phyloP scores from a whole-genome alignment of 352 stramenopile genomes.

The Paralagenidium karlingii region DNA sequence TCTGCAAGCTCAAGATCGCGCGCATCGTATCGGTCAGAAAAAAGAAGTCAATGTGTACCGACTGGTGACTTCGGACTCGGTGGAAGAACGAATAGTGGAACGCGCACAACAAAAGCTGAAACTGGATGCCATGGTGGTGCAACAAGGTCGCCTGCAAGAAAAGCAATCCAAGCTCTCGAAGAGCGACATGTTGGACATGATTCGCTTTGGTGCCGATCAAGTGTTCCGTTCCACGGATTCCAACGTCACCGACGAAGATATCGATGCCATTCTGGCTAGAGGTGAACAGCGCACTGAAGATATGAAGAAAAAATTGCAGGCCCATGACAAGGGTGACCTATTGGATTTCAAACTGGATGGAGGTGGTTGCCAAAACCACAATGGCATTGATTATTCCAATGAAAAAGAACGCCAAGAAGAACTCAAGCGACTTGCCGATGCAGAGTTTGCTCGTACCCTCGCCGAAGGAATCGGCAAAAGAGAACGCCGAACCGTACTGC shows the following conservation, averaged over 20 bases:
- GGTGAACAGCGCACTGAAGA: slow-evolving; percentile 77
- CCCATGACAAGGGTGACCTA: slow-evolving; percentile 75
- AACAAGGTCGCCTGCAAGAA: slow-evolving; percentile 75
- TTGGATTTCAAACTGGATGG: slow-evolving; percentile 90
- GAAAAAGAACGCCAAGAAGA: slow-evolving; percentile 80
- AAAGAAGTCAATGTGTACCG: slow-evolving; percentile 96
- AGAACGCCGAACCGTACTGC: slow-evolving; percentile 66
- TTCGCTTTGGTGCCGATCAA: slow-evolving; percentile 96
- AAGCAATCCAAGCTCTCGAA: slow-evolving; percentile 90
- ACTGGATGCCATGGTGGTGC: slow-evolving; percentile 76
- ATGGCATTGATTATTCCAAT: slow-evolving; percentile 95
- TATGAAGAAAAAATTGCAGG: slow-evolving; percentile 81
- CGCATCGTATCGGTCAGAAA: slow-evolving; percentile 97
- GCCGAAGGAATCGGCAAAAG: slow-evolving; percentile 76
- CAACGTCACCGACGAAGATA: slow-evolving; percentile 97
- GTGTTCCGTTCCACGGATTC: slow-evolving; percentile 95
- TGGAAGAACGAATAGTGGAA: slow-evolving; percentile 99
- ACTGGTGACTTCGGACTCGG: slow-evolving; percentile 91
- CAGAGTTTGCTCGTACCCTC: slow-evolving; percentile 65
- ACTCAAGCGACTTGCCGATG: slow-evolving; percentile 69
- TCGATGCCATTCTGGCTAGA: slow-evolving; percentile 94
- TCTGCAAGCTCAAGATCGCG: slow-evolving; percentile 90
- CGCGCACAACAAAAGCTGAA: slow-evolving; percentile 97
- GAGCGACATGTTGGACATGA: slow-evolving; percentile 94
- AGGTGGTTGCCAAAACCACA: slow-evolving; percentile 90